These are phyloP conservation scores for Stephanodiscus triporus DNA, from an alignment of 108 stramenopile species.

Conservation along the genomic window DNA sequence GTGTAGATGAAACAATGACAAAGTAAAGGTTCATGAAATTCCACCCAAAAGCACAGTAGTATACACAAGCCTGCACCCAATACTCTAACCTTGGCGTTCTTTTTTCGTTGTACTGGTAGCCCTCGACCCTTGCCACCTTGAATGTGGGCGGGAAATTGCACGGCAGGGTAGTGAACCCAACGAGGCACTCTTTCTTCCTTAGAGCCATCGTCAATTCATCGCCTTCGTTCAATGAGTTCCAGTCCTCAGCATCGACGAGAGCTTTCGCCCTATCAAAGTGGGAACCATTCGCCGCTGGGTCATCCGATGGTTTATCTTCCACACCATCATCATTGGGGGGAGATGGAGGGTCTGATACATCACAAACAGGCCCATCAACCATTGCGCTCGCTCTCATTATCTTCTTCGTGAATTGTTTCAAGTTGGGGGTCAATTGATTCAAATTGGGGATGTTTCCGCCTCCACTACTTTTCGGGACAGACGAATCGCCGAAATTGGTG, in stretches of 20 bases:
- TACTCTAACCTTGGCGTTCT: constrained; percentile 59
- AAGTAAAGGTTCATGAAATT: background rate
- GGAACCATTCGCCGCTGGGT: constrained; percentile 40
- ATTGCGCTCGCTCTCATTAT: background rate
- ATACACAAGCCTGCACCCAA: constrained; percentile 1
- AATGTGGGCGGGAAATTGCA: constrained; percentile 71
- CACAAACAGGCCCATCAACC: constrained; percentile 5
- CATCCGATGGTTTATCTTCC: constrained; percentile 16
- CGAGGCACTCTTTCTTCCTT: constrained; percentile 50
- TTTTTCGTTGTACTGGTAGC: constrained; percentile 63
- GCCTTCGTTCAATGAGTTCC: constrained; percentile 38
- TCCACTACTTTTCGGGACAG: background rate
- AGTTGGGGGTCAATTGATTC: background rate
- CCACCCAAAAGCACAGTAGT: background rate
- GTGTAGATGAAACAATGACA: background rate
- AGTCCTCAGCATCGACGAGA: constrained; percentile 45
- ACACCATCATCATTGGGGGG: background rate
- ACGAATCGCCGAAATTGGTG: constrained; percentile 21
- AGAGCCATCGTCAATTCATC: constrained; percentile 53
- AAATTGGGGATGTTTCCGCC: background rate
- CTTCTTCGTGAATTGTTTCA: background rate
- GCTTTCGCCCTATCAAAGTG: constrained; percentile 37
- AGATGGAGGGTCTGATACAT: background rate
- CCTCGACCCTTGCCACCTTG: constrained; percentile 52
- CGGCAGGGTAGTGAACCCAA: constrained; percentile 52